phyloP scores from a whole-genome alignment of 805 yeast genomes.

The Yamadazyma phyllophila region DNA sequence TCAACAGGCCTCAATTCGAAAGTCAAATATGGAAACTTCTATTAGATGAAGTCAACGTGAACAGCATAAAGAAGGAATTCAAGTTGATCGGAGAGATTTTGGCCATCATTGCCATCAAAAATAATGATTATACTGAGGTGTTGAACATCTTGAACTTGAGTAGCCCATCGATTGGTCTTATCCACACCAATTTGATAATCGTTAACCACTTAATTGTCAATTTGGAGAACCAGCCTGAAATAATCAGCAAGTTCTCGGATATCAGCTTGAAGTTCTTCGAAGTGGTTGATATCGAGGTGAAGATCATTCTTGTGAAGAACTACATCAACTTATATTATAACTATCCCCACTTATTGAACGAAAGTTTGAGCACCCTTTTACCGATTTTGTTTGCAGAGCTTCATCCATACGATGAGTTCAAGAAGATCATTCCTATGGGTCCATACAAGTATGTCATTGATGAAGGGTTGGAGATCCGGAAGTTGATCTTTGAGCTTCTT shows the following conservation, averaged over 20 bases:
- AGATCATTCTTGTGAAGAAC: constrained; percentile 22
- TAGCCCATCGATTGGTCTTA: constrained; percentile 15
- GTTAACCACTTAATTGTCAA: constrained; percentile 23
- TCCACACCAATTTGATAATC: constrained; percentile 33
- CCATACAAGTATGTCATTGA: constrained; percentile 83
- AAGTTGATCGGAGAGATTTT: constrained; percentile 37
- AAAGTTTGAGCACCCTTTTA: constrained; percentile 27
- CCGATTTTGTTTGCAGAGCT: constrained; percentile 56
- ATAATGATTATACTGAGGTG: constrained; percentile 18
- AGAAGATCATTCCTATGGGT: constrained; percentile 74
- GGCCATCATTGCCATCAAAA: constrained; percentile 22
- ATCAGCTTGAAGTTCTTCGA: constrained; percentile 22
- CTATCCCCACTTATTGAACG: constrained; percentile 7
- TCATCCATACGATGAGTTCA: constrained; percentile 51
- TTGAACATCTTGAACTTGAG: constrained; percentile 10
- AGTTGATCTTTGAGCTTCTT: constrained; percentile 66
- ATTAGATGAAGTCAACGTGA: constrained; percentile 14
- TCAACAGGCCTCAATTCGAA: constrained; percentile 25
- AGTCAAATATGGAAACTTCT: constrained; percentile 18
- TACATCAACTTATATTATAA: constrained; percentile 13
- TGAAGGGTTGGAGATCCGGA: constrained; percentile 70
- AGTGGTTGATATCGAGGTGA: constrained; percentile 46
- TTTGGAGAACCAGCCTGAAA: constrained; percentile 1
- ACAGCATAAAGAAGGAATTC: constrained; percentile 17
- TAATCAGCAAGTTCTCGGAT: constrained; percentile 11